Conservation (phyloP, 257 asterid species). For the Eustoma russellianum region DNA sequence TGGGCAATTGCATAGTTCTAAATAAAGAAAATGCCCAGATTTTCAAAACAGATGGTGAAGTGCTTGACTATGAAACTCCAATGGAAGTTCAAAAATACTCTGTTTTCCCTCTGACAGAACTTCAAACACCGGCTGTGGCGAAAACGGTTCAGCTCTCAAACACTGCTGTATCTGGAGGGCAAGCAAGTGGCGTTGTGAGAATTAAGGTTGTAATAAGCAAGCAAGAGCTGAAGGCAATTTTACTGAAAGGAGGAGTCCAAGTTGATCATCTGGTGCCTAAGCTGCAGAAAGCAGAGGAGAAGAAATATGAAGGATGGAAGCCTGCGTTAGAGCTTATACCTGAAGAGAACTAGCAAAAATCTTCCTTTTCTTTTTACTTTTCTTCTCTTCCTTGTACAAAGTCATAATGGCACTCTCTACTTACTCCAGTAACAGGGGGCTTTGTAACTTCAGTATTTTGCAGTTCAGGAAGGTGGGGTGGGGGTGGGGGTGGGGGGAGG, state of each 20-base stretch:
- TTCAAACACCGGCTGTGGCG: no score
- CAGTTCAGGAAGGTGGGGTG: no score
- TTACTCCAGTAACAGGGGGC: no score
- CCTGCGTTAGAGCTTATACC: slow-evolving; percentile 35
- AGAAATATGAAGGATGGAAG: slow-evolving; percentile 10
- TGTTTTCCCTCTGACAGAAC: slow-evolving; percentile 46
- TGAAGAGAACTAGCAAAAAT: slow-evolving; percentile 23
- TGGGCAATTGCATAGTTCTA: slow-evolving; percentile 71
- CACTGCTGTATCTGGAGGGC: slow-evolving; percentile 21
- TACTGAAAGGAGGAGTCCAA: slow-evolving; percentile 37
- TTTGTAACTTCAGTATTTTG: no score
- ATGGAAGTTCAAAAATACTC: slow-evolving; percentile 48
- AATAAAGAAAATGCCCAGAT: slow-evolving; percentile 36
- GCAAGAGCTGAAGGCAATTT: slow-evolving; percentile 55
- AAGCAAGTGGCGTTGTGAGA: slow-evolving; percentile 36
- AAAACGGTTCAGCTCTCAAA: slow-evolving; percentile 36
- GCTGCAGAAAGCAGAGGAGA: slow-evolving; percentile 18
- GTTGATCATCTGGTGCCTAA: slow-evolving; percentile 30
- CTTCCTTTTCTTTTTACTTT: background rate
- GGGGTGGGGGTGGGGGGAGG: no score
- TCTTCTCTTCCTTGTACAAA: background rate
- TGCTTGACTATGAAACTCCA: slow-evolving; percentile 57
- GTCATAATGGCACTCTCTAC: no score
- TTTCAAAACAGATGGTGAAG: slow-evolving; percentile 61
- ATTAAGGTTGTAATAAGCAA: slow-evolving; percentile 65